Percentiles rank a stretch among this genome's conserved stretches.
Evolutionary conservation across 1,284 basidiomycete genomes (phyloP).

Genomic region (Ganoderma lucidum): DNA sequence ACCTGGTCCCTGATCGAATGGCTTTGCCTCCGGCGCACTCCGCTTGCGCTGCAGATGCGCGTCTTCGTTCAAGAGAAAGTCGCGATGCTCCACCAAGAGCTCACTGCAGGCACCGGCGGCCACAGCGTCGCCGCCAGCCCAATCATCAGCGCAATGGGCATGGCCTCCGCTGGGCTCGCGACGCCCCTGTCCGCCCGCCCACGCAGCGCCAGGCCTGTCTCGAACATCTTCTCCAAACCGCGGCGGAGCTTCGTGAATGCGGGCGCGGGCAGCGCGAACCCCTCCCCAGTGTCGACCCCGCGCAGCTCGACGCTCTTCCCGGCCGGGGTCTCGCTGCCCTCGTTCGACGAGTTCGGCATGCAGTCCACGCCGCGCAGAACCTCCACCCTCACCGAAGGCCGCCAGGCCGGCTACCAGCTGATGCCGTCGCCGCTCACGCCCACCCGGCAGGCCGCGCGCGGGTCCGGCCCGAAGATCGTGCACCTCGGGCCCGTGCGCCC

Average conservation of each 20-base stretch:
- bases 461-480: slow-evolving; percentile 57
- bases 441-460: slow-evolving; percentile 44
- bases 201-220: slow-evolving; percentile 49
- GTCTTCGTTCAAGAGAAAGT: slow-evolving; percentile 70
- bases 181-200: slow-evolving; percentile 24
- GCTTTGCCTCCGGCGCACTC: slow-evolving; percentile 66
- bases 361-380: slow-evolving; percentile 36
- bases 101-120: slow-evolving; percentile 39
- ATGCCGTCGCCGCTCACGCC: slow-evolving; percentile 45
- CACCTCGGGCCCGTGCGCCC: slow-evolving; percentile 65
- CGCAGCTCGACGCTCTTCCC: slow-evolving; percentile 56
- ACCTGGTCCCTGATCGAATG: slow-evolving; percentile 80
- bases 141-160: slow-evolving; percentile 16
- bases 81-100: slow-evolving; percentile 55
- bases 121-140: slow-evolving; percentile 18
- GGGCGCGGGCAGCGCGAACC: slow-evolving; percentile 33
- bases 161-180: slow-evolving; percentile 24
- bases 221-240: slow-evolving; percentile 54
- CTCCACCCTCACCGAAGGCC: slow-evolving; percentile 27
- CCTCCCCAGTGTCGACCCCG: slow-evolving; percentile 53
- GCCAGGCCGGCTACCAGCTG: slow-evolving; percentile 55
- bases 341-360: slow-evolving; percentile 37
- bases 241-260: slow-evolving; percentile 45
- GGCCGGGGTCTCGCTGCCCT: slow-evolving; percentile 39
- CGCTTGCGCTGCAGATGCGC: slow-evolving; percentile 71